Conservation (phyloP, 1,139 yeast genomes). For the Ogataea hybrid region DNA sequence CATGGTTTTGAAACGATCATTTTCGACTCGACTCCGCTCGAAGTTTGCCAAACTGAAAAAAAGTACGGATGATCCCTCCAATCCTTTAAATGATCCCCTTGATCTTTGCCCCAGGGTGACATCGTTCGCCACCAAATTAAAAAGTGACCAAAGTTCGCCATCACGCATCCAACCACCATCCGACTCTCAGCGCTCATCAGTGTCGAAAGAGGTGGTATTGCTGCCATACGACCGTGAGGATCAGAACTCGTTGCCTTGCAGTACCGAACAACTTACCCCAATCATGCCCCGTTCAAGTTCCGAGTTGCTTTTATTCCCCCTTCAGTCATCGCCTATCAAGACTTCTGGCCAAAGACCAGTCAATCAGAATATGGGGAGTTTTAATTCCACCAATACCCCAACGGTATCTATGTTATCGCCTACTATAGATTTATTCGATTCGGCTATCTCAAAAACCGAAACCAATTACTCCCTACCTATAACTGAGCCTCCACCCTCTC, state of each 20-base stretch:
- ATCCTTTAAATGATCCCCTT: slow-evolving; percentile 2
- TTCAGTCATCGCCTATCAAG: background rate
- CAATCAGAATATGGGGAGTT: slow-evolving; percentile 1
- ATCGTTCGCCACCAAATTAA: background rate
- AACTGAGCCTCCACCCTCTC: slow-evolving; percentile 8
- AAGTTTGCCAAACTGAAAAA: slow-evolving; percentile 9
- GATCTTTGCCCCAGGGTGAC: background rate
- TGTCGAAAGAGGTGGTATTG: slow-evolving; percentile 19
- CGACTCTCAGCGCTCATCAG: background rate
- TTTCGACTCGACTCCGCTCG: slow-evolving; percentile 11
- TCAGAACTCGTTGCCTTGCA: slow-evolving; percentile 27
- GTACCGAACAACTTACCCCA: slow-evolving; percentile 29
- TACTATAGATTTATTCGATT: slow-evolving; percentile 5
- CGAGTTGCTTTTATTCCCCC: slow-evolving; percentile 12
- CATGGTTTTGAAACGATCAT: slow-evolving; percentile 15
- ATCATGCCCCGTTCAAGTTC: slow-evolving; percentile 21
- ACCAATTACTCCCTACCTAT: slow-evolving; percentile 4
- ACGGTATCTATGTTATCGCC: slow-evolving; percentile 10
- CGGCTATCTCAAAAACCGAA: slow-evolving; percentile 5
- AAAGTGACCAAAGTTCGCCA: background rate
- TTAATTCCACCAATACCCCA: slow-evolving; percentile 8
- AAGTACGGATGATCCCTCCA: background rate
- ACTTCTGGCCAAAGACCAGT: background rate
- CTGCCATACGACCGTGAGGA: slow-evolving; percentile 28
- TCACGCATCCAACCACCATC: slow-evolving; percentile 8